phyloP scores from a whole-genome alignment of 441 rosid species.

The Lepidium campestre region DNA sequence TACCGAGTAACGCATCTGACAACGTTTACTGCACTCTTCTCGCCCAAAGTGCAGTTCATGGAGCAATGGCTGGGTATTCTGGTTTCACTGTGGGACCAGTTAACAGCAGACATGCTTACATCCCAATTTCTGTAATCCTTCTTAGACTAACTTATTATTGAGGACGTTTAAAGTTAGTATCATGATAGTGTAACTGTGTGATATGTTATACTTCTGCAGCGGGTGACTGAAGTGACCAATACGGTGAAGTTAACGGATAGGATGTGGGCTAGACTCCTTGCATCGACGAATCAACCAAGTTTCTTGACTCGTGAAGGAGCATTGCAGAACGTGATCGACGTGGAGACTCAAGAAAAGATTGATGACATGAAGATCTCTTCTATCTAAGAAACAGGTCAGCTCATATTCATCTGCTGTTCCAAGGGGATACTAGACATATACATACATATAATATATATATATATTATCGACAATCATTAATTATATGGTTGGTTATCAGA shows the following conservation, averaged over 20 bases:
- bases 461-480: not conserved
- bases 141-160: not conserved
- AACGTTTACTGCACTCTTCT: conserved; percentile 77
- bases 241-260: conserved; percentile 63
- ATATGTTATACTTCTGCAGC: conserved; percentile 36
- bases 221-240: conserved; percentile 54
- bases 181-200: not conserved
- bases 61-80: conserved; percentile 81
- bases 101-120: conserved; percentile 67
- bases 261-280: conserved; percentile 83
- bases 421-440: not conserved
- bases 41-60: conserved; percentile 73
- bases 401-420: conserved; percentile 1
- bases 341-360: conserved; percentile 32
- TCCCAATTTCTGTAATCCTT: conserved; percentile 49
- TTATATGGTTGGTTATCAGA: not conserved
- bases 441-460: not conserved
- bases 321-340: conserved; percentile 31
- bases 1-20: conserved; percentile 73
- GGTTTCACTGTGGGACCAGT: conserved; percentile 80
- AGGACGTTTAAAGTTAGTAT: not conserved
- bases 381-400: conserved; percentile 27
- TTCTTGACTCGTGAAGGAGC: conserved; percentile 41
- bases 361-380: conserved; percentile 38
- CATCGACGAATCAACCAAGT: conserved; percentile 78